Evolutionary conservation across 2,329 filamentous ascomycete species (phyloP), one percentile per base, ranked within the genome.

Genomic region (Penicillium digitatum): DNA sequence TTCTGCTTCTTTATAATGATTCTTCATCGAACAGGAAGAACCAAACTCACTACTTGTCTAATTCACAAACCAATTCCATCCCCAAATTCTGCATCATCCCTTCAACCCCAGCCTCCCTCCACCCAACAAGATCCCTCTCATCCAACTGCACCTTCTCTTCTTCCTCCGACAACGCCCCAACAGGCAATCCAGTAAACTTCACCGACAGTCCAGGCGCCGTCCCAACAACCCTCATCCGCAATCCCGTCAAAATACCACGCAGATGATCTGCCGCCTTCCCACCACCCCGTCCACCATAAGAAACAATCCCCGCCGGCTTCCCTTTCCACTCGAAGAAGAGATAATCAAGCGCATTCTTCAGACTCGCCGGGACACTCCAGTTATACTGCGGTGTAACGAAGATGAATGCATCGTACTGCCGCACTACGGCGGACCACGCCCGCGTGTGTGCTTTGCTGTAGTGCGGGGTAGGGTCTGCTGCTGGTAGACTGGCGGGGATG

Each of bases 291-390:
- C 75, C 75, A 5, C 83, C 82, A 68, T 85, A 85, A 53, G 75
- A 80, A 26, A 86, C 75, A 53, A 85, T 73, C 44, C 72, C 70
- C 18, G 75, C 76, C 0, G 81, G 79, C 66, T 85, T 85, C 9
- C 77, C 80, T 24, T 69, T 76, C 80, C 81, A 85, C 64, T 85
- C 82, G 61, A 84, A 71, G 61, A 76, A 79, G 0, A 87, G 74
- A 62, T 83, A 86, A 65, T 86, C 84, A 52, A 87, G 76, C 6
- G 83, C 82, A 63, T 85, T 87, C 73, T 86, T 86, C 46, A 82
- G 69, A 7, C 72, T 76, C 0, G 78, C 82, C 0, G 82, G 73
- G 6, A 83, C 69, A 24, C 80, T 77, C 65, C 72, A 79, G 71
- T 86, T 85, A 64, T 85, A 86, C 38, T 75, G 74, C 2, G 75